Evolutionary conservation across 2,329 filamentous ascomycete species (phyloP).

Genomic region (Phoma sp.): DNA sequence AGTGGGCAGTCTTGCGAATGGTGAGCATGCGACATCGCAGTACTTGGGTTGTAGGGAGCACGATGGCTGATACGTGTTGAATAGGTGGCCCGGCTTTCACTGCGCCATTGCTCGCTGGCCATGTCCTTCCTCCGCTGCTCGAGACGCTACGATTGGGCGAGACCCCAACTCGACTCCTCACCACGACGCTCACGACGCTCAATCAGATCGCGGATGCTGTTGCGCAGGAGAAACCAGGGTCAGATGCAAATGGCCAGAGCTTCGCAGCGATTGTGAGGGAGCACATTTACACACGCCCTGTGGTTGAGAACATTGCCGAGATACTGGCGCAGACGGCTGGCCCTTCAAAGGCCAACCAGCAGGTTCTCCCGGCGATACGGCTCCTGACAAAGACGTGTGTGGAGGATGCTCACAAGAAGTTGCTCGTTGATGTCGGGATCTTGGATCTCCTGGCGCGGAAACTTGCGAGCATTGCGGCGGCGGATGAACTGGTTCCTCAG

Average conservation of each 20-base stretch:
- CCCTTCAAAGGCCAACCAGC: constrained; percentile 63
- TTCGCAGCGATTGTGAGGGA: constrained; percentile 44
- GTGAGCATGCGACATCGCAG: constrained; percentile 56
- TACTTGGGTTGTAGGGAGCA: neutral
- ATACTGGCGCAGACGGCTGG: constrained; percentile 69
- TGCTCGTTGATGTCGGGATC: constrained; percentile 75
- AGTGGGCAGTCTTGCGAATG: constrained; percentile 83
- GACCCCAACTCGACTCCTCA: constrained; percentile 70
- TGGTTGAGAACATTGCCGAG: constrained; percentile 68
- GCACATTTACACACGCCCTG: constrained; percentile 67
- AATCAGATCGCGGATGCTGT: constrained; percentile 74
- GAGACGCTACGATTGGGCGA: constrained; percentile 71
- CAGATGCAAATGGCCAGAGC: constrained; percentile 57
- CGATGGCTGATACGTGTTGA: constrained; percentile 26
- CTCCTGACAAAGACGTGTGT: constrained; percentile 70
- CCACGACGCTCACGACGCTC: constrained; percentile 77
- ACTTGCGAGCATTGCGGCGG: constrained; percentile 58
- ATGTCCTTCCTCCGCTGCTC: constrained; percentile 73
- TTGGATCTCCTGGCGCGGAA: constrained; percentile 80
- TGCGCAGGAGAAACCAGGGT: constrained; percentile 60
- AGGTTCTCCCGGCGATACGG: constrained; percentile 67
- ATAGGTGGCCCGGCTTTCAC: constrained; percentile 82
- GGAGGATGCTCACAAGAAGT: constrained; percentile 72
- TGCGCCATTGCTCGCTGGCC: constrained; percentile 72
- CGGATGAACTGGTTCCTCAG: constrained; percentile 32